Conservation (phyloP, 2,329 filamentous ascomycete genomes). For the Emericellopsis atlantica region DNA sequence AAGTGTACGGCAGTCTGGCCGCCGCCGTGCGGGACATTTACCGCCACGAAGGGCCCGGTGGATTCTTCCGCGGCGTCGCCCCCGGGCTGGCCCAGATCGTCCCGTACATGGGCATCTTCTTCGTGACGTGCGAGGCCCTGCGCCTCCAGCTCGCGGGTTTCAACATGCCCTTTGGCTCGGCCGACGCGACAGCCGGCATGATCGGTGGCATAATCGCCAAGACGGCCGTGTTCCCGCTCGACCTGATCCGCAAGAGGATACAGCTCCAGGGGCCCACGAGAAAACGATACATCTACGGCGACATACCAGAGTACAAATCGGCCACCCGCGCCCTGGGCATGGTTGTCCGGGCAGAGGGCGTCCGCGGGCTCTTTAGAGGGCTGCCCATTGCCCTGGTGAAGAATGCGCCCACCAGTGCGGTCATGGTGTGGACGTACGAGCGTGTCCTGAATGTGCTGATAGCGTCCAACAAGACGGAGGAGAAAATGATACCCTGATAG, state of each 20-base stretch:
- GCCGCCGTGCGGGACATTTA: constrained; percentile 61
- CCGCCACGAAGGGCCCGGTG: constrained; percentile 58
- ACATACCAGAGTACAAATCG: constrained; percentile 73
- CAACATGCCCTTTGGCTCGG: constrained; percentile 57
- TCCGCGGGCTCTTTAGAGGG: constrained; percentile 75
- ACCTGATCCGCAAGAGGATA: constrained; percentile 82
- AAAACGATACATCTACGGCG: constrained; percentile 63
- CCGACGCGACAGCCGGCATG: constrained; percentile 74
- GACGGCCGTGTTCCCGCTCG: constrained; percentile 82
- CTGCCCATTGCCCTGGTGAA: constrained; percentile 83
- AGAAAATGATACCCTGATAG: constrained; percentile 5
- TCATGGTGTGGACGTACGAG: constrained; percentile 95
- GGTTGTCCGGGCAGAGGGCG: constrained; percentile 63
- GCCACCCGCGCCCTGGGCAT: constrained; percentile 52
- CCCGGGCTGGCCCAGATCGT: constrained; percentile 80
- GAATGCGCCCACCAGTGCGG: constrained; percentile 81
- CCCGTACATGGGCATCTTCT: constrained; percentile 96
- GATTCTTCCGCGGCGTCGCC: constrained; percentile 79
- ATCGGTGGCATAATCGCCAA: constrained; percentile 72
- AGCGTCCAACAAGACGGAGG: constrained; percentile 16
- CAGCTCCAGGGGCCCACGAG: constrained; percentile 92
- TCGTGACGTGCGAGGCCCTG: constrained; percentile 73
- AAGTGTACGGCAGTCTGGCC: constrained; percentile 63
- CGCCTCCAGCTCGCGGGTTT: constrained; percentile 43
- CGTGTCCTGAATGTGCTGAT: constrained; percentile 51